Conservation (phyloP, 192 early-diverging fungal genomes). For the Rhizophagus prolifer region DNA sequence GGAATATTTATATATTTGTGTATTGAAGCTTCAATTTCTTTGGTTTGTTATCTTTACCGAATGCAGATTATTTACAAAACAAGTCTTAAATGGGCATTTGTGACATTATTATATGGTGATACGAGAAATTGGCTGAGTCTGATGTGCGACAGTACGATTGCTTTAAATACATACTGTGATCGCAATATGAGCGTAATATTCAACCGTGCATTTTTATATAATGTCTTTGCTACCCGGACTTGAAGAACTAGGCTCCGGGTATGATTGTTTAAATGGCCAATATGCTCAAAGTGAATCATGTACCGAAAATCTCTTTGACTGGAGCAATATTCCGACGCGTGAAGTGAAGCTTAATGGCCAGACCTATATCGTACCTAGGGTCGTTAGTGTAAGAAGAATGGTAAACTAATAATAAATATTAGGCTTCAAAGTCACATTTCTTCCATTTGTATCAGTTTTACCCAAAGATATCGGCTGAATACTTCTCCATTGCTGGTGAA, state of each 20-base stretch:
- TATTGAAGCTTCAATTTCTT: too few species aligned
- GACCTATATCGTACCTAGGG: neutral
- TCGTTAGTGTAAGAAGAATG: neutral
- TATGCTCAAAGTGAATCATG: constrained; percentile 15
- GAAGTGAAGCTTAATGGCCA: neutral
- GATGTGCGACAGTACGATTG: too few species aligned
- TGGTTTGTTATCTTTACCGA: too few species aligned
- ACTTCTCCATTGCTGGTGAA: neutral
- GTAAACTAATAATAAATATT: neutral
- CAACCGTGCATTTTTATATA: too few species aligned
- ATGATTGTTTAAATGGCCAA: constrained; percentile 19
- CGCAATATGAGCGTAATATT: too few species aligned
- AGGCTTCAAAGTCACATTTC: neutral
- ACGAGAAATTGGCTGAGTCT: too few species aligned
- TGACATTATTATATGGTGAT: too few species aligned
- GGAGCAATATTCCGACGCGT: neutral
- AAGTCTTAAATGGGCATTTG: too few species aligned
- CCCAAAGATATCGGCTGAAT: neutral
- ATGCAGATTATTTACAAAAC: too few species aligned
- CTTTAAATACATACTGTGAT: too few species aligned
- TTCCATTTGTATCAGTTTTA: neutral
- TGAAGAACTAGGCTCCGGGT: constrained; percentile 8
- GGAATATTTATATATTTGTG: too few species aligned
- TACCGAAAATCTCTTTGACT: constrained; percentile 8
- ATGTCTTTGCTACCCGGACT: constrained; percentile 12